Base-by-base conservation (phyloP, 148 eudicot genomes). In the Camellia japonica region DNA sequence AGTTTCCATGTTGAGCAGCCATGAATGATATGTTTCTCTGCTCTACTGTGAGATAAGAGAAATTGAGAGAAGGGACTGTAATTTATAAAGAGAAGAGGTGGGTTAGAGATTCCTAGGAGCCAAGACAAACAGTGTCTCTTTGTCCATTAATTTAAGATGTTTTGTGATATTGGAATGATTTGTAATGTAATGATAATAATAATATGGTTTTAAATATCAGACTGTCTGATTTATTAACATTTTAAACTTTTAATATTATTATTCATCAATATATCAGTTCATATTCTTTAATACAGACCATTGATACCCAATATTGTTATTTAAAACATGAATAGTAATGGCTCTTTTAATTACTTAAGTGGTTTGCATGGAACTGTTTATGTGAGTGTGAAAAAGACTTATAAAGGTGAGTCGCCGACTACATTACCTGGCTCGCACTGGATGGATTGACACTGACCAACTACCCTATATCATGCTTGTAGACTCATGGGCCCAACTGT, bases 361-460 rank as follows among this genome's bases (percentile, higher is more conserved):
- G 3, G 13, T 71, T 71, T 71, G 74, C 62, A 55, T 73, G 76
- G 62, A 52, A 73, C 62, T 55, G 62, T 55, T 20, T 73, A 15
- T 55, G 59, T 71, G n/a, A 4, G 46, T 30, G 46, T 66, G 13
- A 55, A 14, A 23, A 0, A 52, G 11, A 51, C 6, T 16, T 11
- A 16, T 5, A 2, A 19, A 7, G 38, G 67, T 16, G 7, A 20
- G 8, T 6, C 18, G 67, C 55, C 59, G 41, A 19, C 75, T 49
- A 30, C 56, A 71, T 71, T 47, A 51, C 43, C 75, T 71, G 75
- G 75, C 75, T n/a, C 6, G 12, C 75, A 19, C 41, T 18, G 52
- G 41, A 51, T 7, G 30, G 30, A 46, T 23, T 71, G 74, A 71
- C 38, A 49, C 30, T 5, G 38, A 18, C 75, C 75, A 43, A 42